Evolutionary conservation across 2,329 filamentous ascomycete species (phyloP).

Genomic region (Aplosporella prunicola): DNA sequence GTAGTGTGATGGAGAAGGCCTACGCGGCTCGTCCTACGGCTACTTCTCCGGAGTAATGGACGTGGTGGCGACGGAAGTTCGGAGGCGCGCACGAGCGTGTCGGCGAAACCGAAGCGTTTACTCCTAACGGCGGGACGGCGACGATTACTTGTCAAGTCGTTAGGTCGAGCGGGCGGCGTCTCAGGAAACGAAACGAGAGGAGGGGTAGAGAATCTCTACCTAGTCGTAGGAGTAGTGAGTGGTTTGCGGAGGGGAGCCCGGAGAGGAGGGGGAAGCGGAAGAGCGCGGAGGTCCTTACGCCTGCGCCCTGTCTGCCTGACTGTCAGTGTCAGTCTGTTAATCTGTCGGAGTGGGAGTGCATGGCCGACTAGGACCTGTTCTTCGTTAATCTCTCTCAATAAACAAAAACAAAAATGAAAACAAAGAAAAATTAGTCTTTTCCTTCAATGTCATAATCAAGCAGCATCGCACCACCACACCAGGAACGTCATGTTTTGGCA

Average conservation of each 20-base stretch:
- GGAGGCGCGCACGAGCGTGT: no score
- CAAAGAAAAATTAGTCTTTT: no score
- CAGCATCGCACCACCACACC: no score
- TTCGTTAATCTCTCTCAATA: neutral
- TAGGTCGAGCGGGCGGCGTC: neutral
- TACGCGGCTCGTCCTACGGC: no score
- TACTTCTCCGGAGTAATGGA: no score
- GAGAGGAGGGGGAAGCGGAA: neutral
- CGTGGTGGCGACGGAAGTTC: no score
- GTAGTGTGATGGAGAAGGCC: no score
- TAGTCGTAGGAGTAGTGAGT: no score
- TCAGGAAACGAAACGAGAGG: constrained; percentile 3
- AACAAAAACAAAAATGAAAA: neutral
- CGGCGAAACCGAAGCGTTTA: neutral
- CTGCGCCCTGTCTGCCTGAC: neutral
- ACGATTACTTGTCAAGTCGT: neutral
- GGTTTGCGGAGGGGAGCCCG: constrained; percentile 1
- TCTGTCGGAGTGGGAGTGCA: neutral
- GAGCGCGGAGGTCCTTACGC: constrained; percentile 3
- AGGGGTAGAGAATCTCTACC: no score
- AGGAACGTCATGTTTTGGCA: no score
- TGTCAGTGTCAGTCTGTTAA: constrained; percentile 4
- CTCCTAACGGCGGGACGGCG: no score
- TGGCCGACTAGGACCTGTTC: neutral
- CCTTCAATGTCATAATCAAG: no score